Evolutionary conservation across 192 early-diverging fungal species (phyloP).

Genomic region (Dissophora globulifera): DNA sequence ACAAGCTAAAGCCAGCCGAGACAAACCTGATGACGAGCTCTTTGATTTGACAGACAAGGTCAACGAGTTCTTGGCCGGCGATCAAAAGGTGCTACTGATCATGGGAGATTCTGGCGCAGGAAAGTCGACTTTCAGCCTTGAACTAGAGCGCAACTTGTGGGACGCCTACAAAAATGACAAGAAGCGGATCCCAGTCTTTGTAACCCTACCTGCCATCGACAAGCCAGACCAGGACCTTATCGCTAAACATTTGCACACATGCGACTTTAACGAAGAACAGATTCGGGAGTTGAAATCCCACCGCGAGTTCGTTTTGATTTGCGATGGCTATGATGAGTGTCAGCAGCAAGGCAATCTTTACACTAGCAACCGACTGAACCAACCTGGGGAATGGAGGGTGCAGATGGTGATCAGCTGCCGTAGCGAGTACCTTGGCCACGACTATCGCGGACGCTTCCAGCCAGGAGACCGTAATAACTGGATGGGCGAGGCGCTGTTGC

Average conservation of each 20-base stretch:
- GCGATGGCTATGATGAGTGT: slow-evolving; percentile 26
- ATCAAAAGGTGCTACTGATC: slow-evolving; percentile 13
- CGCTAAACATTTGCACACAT: not conserved
- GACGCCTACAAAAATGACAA: not conserved
- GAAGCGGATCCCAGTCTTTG: slow-evolving; percentile 18
- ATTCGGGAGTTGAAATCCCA: slow-evolving; percentile 12
- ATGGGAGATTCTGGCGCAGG: slow-evolving; percentile 30
- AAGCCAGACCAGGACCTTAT: slow-evolving; percentile 9
- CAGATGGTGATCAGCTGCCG: slow-evolving; percentile 12
- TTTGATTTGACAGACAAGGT: slow-evolving; percentile 8
- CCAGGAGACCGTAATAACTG: not conserved
- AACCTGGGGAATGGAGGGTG: not conserved
- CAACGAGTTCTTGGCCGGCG: slow-evolving; percentile 11
- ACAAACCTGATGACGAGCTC: not conserved
- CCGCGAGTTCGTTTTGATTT: slow-evolving; percentile 23
- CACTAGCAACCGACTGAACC: slow-evolving; percentile 15
- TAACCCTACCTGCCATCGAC: slow-evolving; percentile 1
- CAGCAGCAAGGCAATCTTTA: slow-evolving; percentile 7
- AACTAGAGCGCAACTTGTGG: slow-evolving; percentile 10
- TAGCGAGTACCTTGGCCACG: not conserved
- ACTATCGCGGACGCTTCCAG: not conserved
- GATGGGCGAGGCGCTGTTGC: not conserved
- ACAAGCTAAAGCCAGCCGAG: slow-evolving; percentile 15
- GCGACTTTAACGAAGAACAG: not conserved
- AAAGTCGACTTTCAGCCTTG: slow-evolving; percentile 16